Percentiles rank a stretch among this genome's conserved stretches.
phyloP scores from a whole-genome alignment of 495 filamentous ascomycete genomes.

The Chaetomium fimeti region DNA sequence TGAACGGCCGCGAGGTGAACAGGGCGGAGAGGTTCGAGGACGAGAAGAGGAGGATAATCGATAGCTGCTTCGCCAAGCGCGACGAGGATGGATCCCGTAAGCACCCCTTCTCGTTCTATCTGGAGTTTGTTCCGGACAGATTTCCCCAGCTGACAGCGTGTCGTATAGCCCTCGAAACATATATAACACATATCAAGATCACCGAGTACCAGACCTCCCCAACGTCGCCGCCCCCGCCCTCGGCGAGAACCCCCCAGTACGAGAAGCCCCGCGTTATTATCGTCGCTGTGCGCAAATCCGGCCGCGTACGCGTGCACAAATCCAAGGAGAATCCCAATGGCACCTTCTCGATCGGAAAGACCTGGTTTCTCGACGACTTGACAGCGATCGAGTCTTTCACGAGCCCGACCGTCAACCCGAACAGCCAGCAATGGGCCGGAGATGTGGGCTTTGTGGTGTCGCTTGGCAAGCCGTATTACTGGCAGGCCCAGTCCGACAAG shows the following conservation, averaged over 20 bases:
- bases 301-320: slow-evolving; percentile 92
- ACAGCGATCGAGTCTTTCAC: slow-evolving; percentile 74
- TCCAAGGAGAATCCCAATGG: slow-evolving; percentile 92
- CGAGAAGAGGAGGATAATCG: slow-evolving; percentile 87
- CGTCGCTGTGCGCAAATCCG: slow-evolving; percentile 86
- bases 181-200: slow-evolving; percentile 94
- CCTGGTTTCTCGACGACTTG: slow-evolving; percentile 91
- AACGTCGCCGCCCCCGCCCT: slow-evolving; percentile 79
- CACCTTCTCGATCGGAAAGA: slow-evolving; percentile 95
- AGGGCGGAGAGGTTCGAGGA: slow-evolving; percentile 92
- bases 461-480: slow-evolving; percentile 92
- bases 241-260: slow-evolving; percentile 59
- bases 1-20: slow-evolving; percentile 49
- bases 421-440: slow-evolving; percentile 73
- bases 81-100: slow-evolving; percentile 78
- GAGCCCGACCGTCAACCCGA: slow-evolving; percentile 58
- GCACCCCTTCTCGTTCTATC: slow-evolving; percentile 32
- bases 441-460: slow-evolving; percentile 84
- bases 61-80: slow-evolving; percentile 86
- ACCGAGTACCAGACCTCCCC: slow-evolving; percentile 80
- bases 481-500: slow-evolving; percentile 85
- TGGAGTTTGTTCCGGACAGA: background rate
- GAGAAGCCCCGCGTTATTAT: slow-evolving; percentile 91
- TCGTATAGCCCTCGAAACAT: slow-evolving; percentile 81
- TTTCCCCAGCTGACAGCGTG: background rate